A percentile compares a stretch with the other conserved stretches of the same genome.
Evolutionary conservation across 352 stramenopile species (phyloP).

Genomic region (Pythium insidiosum): DNA sequence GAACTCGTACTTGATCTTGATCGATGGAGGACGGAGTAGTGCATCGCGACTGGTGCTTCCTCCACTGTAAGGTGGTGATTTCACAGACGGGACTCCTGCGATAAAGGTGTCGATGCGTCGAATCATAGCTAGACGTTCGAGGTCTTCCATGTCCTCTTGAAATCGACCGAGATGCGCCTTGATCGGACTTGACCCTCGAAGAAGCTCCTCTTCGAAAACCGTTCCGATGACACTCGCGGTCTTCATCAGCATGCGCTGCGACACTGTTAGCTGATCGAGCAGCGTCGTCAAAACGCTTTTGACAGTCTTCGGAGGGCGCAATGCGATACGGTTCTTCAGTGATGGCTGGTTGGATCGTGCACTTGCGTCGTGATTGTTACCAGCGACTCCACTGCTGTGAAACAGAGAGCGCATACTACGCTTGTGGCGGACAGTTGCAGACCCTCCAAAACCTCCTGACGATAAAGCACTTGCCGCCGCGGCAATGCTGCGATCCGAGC

Average conservation of each 20-base stretch:
- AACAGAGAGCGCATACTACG: slow-evolving; percentile 58
- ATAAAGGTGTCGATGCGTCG: slow-evolving; percentile 73
- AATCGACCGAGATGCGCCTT: slow-evolving; percentile 62
- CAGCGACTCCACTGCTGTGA: slow-evolving; percentile 11
- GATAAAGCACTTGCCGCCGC: slow-evolving; percentile 13
- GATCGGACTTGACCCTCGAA: slow-evolving; percentile 65
- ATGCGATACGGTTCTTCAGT: slow-evolving; percentile 64
- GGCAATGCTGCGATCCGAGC: slow-evolving; percentile 37
- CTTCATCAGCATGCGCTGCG: slow-evolving; percentile 83
- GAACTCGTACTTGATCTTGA: slow-evolving; percentile 84
- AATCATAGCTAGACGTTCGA: slow-evolving; percentile 73
- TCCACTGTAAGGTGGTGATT: neutral
- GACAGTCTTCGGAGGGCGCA: slow-evolving; percentile 62
- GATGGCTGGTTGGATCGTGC: slow-evolving; percentile 10
- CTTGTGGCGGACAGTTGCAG: slow-evolving; percentile 15
- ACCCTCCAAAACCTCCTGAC: slow-evolving; percentile 18
- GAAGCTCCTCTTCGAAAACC: slow-evolving; percentile 66
- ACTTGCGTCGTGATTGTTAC: no score
- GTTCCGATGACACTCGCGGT: slow-evolving; percentile 75
- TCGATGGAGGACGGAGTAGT: slow-evolving; percentile 3
- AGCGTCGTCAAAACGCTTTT: slow-evolving; percentile 81
- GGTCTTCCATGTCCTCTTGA: slow-evolving; percentile 52
- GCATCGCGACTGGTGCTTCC: neutral
- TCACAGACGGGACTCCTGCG: slow-evolving; percentile 32
- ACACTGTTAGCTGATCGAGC: slow-evolving; percentile 76